A percentile compares a stretch with the other conserved stretches of the same genome.
Evolutionary conservation across 2,329 filamentous ascomycete species (phyloP).

Genomic region (Aureobasidium sp.): DNA sequence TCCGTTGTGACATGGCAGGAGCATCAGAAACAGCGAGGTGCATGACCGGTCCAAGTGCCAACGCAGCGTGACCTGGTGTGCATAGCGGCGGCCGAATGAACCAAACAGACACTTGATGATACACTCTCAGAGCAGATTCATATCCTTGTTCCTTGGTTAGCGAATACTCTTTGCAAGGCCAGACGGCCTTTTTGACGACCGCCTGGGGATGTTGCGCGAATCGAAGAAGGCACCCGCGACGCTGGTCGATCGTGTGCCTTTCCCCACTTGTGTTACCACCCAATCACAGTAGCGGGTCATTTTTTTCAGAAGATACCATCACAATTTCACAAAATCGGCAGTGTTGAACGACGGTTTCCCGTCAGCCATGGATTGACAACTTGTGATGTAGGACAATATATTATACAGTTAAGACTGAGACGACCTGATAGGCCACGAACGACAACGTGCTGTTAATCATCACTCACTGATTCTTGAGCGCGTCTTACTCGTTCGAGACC

Average conservation of each 20-base stretch:
- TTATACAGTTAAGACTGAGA: background rate
- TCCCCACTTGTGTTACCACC: background rate
- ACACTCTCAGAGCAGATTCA: background rate
- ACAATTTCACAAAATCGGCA: background rate
- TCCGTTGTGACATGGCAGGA: conserved; percentile 3
- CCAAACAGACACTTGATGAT: background rate
- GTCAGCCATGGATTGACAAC: background rate
- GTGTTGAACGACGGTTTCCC: background rate
- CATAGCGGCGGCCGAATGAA: background rate
- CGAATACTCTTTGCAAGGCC: background rate
- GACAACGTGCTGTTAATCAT: background rate
- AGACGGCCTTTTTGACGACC: conserved; percentile 2
- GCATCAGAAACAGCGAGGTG: conserved; percentile 14
- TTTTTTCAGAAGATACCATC: background rate
- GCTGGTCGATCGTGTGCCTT: background rate
- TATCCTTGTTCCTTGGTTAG: background rate
- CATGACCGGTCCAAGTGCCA: conserved; percentile 10
- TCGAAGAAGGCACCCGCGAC: background rate
- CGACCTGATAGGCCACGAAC: background rate
- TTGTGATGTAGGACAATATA: background rate
- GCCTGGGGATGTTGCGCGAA: background rate
- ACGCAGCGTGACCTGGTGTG: conserved; percentile 11
- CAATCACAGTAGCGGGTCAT: conserved; percentile 5
- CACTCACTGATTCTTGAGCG: background rate
- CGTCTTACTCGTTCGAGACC: conserved; percentile 15